phyloP scores from a whole-genome alignment of 257 asterid genomes.

The Nicotiana tomentosiformis region DNA sequence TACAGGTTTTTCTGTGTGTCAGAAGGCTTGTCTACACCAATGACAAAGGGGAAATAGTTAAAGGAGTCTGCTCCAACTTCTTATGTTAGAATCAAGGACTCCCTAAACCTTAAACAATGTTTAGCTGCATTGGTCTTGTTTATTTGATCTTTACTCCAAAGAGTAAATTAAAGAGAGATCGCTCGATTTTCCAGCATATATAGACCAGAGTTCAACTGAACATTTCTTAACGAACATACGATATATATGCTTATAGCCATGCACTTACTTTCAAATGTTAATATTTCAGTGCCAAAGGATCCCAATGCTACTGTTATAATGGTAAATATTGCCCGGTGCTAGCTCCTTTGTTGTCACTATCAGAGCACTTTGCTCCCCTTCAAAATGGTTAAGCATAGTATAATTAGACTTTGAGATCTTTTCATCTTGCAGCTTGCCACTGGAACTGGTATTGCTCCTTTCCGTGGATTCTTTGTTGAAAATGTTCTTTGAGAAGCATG shows the following conservation, averaged over 20 bases:
- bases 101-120: not conserved
- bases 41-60: slow-evolving; percentile 64
- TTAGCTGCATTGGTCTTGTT: not conserved
- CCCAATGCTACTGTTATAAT: slow-evolving; percentile 77
- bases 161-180: too few relatives aligned
- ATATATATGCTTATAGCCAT: not conserved
- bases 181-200: not conserved
- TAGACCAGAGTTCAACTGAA: not conserved
- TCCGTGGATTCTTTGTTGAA: slow-evolving; percentile 88
- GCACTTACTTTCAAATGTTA: slow-evolving; percentile 3
- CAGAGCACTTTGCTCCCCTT: not conserved
- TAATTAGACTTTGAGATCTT: not conserved
- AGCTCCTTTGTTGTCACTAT: not conserved
- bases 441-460: slow-evolving; percentile 97
- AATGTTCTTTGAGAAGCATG: slow-evolving; percentile 95
- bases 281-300: slow-evolving; percentile 79
- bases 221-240: not conserved
- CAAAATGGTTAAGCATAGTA: not conserved
- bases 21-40: slow-evolving; percentile 88
- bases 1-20: slow-evolving; percentile 81
- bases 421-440: slow-evolving; percentile 57
- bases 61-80: slow-evolving; percentile 95
- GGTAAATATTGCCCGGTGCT: slow-evolving; percentile 29
- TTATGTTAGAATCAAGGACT: slow-evolving; percentile 53
- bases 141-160: not conserved